Percentiles rank a stretch among this genome's conserved stretches.
Conservation (phyloP, 225 moss, liverwort and hornwort species). For the Physcomitrium patens region DNA sequence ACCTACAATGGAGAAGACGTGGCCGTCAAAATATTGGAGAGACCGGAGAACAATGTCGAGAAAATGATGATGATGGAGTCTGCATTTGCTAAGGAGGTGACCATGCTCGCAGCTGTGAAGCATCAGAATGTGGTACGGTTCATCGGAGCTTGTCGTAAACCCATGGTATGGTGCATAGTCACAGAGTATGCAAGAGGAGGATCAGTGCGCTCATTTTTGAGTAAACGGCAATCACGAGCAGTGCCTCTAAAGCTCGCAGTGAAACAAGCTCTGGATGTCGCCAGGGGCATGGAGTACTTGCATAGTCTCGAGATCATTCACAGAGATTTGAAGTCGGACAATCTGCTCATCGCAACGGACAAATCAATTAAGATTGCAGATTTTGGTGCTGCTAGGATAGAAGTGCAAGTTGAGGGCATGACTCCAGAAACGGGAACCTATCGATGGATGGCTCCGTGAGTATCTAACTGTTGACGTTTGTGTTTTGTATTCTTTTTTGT, state of each 20-base stretch:
- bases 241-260: constrained; percentile 96
- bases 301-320: constrained; percentile 97
- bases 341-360: constrained; percentile 93
- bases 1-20: constrained; percentile 94
- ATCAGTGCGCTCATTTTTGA: constrained; percentile 92
- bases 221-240: constrained; percentile 80
- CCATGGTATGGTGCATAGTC: constrained; percentile 99
- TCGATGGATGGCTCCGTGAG: constrained; percentile 99
- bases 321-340: constrained; percentile 96
- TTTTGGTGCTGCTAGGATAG: constrained; percentile 97
- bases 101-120: constrained; percentile 93
- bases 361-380: constrained; percentile 99
- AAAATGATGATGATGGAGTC: constrained; percentile 88
- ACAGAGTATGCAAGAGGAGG: constrained; percentile 97
- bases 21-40: constrained; percentile 96
- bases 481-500: constrained; percentile 12
- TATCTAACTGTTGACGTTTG: not conserved
- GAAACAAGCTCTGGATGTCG: constrained; percentile 98
- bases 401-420: constrained; percentile 99
- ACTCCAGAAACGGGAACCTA: constrained; percentile 99
- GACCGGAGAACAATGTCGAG: constrained; percentile 93
- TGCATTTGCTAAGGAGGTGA: constrained; percentile 95
- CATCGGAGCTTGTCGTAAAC: constrained; percentile 95
- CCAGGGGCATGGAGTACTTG: constrained; percentile 95
- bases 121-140: constrained; percentile 98